Base-by-base conservation (phyloP, 768 basidiomycete genomes). In the Podaxis mareebaensis region DNA sequence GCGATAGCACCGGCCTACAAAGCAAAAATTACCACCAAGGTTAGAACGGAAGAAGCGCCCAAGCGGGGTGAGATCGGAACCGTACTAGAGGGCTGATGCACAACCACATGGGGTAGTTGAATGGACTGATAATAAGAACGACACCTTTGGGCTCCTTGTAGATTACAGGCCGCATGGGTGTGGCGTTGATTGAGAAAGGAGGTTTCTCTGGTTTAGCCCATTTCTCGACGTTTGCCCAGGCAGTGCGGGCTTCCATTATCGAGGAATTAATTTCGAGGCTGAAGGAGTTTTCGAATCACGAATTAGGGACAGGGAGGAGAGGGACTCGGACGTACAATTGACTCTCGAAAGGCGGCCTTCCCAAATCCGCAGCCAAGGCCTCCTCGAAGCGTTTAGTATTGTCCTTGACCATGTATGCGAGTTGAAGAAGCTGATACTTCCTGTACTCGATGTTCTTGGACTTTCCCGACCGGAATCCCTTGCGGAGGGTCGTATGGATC, bases 111-210 rank as follows among this genome's bases (percentile, higher is more conserved):
- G 91, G 92, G 69, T 89, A 91, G 72, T 92, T 92, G 81, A 90
- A 92, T 0, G 90, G 88, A 36, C 78, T 79, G 60, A 93, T 88
- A 67, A 90, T 83, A 53, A 92, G 75, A 0, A 89, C 82, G 26
- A 86, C 81, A 2, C 91, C 91, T 71, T 94, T 95, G 51, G 93
- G 81, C 66, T 92, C 90, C 68, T 92, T 91, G 59, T 84, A 79
- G 1, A 92, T 80, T 13, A 81, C 78, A 1, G 92, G 91, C 8
- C 80, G 77, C 81, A 91, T 84, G 0, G 85, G 75, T 6, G 76
- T 77, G 69, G 79, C 90, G 67, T 81, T 85, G 56, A 90, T 15
- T 30, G 73, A 79, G 68, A 89, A 89, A 0, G 81, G 68, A 2
- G 86, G 81, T 33, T 75, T 81, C 60, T 88, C 83, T 0, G 90